Evolutionary conservation across 1,139 yeast species (phyloP).

Genomic region (Saccharomyces hybrid): DNA sequence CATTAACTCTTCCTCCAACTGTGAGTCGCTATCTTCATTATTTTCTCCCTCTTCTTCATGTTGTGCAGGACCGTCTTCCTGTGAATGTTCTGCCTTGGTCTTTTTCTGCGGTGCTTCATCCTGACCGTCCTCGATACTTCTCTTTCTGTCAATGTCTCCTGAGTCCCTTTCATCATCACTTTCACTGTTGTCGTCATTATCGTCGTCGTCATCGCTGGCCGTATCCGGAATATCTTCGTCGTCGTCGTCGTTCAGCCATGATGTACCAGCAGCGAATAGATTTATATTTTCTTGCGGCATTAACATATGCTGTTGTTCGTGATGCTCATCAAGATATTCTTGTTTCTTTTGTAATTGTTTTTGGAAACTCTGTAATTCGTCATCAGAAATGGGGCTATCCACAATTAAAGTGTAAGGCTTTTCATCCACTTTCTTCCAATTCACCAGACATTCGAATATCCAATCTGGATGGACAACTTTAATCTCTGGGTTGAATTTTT

Average conservation of each 20-base stretch:
- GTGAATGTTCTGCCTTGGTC: constrained; percentile 9
- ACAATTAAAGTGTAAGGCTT: constrained; percentile 48
- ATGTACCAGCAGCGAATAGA: constrained; percentile 30
- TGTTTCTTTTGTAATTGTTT: constrained; percentile 20
- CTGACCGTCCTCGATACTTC: constrained; percentile 3
- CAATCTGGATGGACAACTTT: constrained; percentile 88
- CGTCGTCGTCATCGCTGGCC: constrained; percentile 27
- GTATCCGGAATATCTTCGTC: constrained; percentile 32
- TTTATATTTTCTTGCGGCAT: constrained; percentile 18
- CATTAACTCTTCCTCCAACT: constrained; percentile 36
- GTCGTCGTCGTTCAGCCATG: constrained; percentile 32
- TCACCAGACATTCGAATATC: constrained; percentile 77
- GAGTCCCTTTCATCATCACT: constrained; percentile 16
- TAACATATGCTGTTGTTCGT: constrained; percentile 20
- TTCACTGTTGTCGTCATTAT: constrained; percentile 15
- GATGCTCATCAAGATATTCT: constrained; percentile 17
- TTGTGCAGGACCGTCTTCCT: constrained; percentile 6
- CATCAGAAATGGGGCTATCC: constrained; percentile 35
- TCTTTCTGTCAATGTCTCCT: constrained; percentile 4
- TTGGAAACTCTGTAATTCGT: constrained; percentile 32
- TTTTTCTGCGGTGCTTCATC: constrained; percentile 6
- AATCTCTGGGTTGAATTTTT: constrained; percentile 53
- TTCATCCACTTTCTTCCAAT: constrained; percentile 70
- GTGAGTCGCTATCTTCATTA: constrained; percentile 30
- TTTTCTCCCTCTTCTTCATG: constrained; percentile 4